Conservation (phyloP, 305 asterid species). For the Solanum chacoense region DNA sequence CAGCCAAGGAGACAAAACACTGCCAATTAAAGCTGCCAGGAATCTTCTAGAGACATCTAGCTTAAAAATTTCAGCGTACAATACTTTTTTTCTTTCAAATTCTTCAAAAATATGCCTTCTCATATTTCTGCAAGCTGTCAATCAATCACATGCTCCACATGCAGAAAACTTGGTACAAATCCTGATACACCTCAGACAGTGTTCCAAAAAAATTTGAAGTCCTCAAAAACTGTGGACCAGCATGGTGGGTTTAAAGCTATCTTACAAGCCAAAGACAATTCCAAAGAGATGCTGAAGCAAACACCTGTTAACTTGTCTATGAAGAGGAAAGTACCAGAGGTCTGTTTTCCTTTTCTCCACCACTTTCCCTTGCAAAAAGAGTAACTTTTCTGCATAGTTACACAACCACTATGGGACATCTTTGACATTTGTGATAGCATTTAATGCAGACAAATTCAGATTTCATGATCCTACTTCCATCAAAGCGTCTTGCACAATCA, state of each 20-base stretch:
- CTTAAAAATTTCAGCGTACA: constrained; percentile 44
- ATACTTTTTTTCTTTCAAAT: not conserved
- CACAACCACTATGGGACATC: not conserved
- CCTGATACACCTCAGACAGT: constrained; percentile 24
- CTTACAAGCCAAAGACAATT: constrained; percentile 13
- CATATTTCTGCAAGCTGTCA: not conserved
- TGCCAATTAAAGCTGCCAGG: constrained; percentile 27
- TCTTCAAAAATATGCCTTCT: constrained; percentile 11
- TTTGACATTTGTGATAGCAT: not conserved
- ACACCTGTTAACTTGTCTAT: constrained; percentile 27
- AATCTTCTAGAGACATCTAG: constrained; percentile 26
- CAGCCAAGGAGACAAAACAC: constrained; percentile 16
- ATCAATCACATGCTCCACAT: constrained; percentile 6
- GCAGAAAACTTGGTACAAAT: constrained; percentile 33
- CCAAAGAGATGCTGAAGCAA: constrained; percentile 22
- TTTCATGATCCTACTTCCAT: constrained; percentile 30
- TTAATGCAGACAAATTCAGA: constrained; percentile 36
- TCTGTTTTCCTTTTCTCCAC: constrained; percentile 8
- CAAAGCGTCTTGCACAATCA: constrained; percentile 37
- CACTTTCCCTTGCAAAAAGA: not conserved
- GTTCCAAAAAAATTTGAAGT: constrained; percentile 23
- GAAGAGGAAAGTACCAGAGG: constrained; percentile 64
- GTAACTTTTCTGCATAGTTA: not conserved
- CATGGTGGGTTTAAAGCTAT: constrained; percentile 17
- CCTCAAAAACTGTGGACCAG: constrained; percentile 23